Percentiles rank a stretch among this genome's conserved stretches.
These are phyloP conservation scores for Paraconiothyrium brasiliense DNA, from an alignment of 2,329 filamentous ascomycete species.

Conservation along the genomic window DNA sequence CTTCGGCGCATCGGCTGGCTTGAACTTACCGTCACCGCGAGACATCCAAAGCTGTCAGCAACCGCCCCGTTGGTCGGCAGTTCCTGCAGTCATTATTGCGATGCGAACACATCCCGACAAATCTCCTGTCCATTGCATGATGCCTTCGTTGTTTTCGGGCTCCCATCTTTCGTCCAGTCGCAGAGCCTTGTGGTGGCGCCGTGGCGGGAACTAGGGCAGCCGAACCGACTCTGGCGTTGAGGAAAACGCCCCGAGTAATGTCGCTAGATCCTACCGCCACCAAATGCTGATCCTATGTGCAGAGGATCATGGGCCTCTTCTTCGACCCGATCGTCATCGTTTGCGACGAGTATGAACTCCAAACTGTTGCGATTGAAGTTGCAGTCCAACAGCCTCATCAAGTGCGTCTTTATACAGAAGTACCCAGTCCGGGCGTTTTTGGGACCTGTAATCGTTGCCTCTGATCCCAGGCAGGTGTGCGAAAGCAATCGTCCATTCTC, in stretches of 20 bases:
- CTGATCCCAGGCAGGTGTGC: background rate
- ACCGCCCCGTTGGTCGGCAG: conserved; percentile 9
- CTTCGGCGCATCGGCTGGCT: background rate
- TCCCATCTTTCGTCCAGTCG: background rate
- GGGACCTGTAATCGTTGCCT: background rate
- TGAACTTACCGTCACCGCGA: background rate
- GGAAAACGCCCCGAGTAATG: conserved; percentile 14
- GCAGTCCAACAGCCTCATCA: background rate
- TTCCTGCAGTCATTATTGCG: background rate
- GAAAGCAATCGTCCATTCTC: background rate
- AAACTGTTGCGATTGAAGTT: background rate
- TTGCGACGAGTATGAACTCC: conserved; percentile 1
- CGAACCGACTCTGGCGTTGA: conserved; percentile 8
- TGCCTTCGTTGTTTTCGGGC: background rate
- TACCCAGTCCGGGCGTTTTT: background rate
- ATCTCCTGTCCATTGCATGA: conserved; percentile 1
- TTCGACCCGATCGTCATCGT: conserved; percentile 18
- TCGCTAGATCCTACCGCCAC: conserved; percentile 14
- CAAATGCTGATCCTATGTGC: conserved; percentile 24
- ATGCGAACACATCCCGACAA: background rate
- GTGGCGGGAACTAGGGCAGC: conserved; percentile 3
- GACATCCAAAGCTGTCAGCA: conserved; percentile 10
- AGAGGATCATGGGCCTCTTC: conserved; percentile 15
- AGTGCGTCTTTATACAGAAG: background rate
- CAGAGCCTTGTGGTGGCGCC: background rate